phyloP scores from a whole-genome alignment of 2,329 filamentous ascomycete species.

The Colletotrichum agaves region DNA sequence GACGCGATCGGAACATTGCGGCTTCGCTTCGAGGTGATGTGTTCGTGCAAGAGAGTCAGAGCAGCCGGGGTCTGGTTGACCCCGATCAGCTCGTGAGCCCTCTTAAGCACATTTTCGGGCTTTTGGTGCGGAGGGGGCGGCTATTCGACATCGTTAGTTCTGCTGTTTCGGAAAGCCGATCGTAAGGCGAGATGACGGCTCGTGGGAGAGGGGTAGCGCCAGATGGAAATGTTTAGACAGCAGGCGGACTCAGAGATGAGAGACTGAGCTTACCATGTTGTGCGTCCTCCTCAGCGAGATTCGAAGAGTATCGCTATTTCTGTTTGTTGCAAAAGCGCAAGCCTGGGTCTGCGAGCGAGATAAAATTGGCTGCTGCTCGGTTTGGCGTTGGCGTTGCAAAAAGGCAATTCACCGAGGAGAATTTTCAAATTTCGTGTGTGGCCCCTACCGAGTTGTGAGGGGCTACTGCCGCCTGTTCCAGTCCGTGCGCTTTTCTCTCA shows the following conservation, averaged over 20 bases:
- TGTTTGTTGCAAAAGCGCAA: constrained; percentile 48
- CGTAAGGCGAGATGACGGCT: constrained; percentile 22
- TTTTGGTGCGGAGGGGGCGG: constrained; percentile 97
- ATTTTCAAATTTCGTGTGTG: constrained; percentile 61
- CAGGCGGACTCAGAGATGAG: not conserved
- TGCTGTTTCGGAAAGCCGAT: constrained; percentile 38
- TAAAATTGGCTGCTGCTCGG: constrained; percentile 51
- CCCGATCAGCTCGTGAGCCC: constrained; percentile 98
- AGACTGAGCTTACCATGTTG: constrained; percentile 44
- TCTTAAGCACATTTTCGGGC: constrained; percentile 99
- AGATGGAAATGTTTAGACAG: constrained; percentile 17
- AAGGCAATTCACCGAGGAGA: constrained; percentile 46
- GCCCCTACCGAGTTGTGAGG: constrained; percentile 55
- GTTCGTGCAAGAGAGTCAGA: constrained; percentile 95
- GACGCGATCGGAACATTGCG: constrained; percentile 97
- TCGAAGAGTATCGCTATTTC: constrained; percentile 40
- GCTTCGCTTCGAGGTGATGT: constrained; percentile 98
- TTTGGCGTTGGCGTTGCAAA: constrained; percentile 43
- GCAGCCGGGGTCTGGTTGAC: constrained; percentile 94
- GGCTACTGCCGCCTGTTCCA: constrained; percentile 44
- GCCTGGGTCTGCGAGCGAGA: constrained; percentile 48
- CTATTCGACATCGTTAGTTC: constrained; percentile 56
- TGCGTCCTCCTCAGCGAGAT: constrained; percentile 61
- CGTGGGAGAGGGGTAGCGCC: constrained; percentile 35
- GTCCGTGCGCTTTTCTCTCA: constrained; percentile 31